These are phyloP conservation scores for Beauveria medogensis DNA, from an alignment of 2,329 filamentous ascomycete genomes.

Conservation along the genomic window DNA sequence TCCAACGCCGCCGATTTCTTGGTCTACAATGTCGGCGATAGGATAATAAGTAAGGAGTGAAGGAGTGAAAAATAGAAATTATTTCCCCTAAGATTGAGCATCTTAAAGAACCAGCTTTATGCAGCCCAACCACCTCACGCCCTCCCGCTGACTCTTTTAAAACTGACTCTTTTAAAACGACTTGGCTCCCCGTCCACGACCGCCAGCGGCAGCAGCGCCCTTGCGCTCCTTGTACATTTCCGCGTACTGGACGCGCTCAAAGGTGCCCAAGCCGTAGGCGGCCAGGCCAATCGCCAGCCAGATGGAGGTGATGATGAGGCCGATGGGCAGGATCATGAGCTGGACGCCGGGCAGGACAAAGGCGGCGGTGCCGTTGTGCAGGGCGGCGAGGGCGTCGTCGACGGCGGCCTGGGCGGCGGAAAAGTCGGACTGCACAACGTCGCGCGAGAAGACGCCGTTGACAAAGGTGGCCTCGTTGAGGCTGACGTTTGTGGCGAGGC, in stretches of 20 bases:
- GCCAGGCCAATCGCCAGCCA: conserved; percentile 52
- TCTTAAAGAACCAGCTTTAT: not conserved
- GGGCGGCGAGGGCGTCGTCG: conserved; percentile 33
- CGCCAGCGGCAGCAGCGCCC: not conserved
- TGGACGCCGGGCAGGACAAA: conserved; percentile 63
- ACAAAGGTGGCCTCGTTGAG: conserved; percentile 65
- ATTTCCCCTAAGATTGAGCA: not conserved
- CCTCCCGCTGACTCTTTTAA: not conserved
- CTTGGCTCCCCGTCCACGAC: not conserved
- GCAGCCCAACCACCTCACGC: not conserved
- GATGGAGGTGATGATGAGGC: conserved; percentile 55
- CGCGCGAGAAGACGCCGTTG: conserved; percentile 58
- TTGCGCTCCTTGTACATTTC: conserved; percentile 48
- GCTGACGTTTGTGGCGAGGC: conserved; percentile 56
- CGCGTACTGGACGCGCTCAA: conserved; percentile 57
- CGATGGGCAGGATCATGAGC: conserved; percentile 62
- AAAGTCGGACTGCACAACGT: conserved; percentile 44
- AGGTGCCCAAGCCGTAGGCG: conserved; percentile 57
- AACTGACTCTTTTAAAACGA: not conserved
- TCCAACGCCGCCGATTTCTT: not conserved
- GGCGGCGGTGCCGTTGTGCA: conserved; percentile 46
- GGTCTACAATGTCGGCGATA: not conserved
- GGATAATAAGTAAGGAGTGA: not conserved
- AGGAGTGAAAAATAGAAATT: not conserved
- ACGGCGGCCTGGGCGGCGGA: conserved; percentile 42